These are phyloP conservation scores for Camellia sinensis DNA, from an alignment of 148 eudicot species.

Conservation along the genomic window DNA sequence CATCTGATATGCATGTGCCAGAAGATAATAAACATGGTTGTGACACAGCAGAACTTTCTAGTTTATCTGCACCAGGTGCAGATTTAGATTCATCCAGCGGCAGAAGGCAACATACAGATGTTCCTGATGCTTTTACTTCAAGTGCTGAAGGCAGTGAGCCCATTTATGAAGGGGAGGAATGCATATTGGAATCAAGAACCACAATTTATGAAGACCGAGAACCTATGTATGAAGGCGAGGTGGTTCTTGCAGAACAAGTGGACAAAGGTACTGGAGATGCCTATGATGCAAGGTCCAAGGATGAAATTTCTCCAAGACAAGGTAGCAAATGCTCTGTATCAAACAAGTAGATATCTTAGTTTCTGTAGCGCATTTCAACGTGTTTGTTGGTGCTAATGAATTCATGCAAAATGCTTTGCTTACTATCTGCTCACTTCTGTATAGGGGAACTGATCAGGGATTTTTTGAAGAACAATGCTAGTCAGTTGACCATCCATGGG, in stretches of 20 bases:
- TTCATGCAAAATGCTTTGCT: not conserved
- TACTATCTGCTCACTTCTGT: conserved; percentile 14
- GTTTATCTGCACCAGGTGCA: conserved; percentile 18
- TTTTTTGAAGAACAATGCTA: conserved; percentile 78
- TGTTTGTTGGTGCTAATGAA: not conserved
- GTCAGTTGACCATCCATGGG: conserved; percentile 88
- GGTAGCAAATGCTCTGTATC: conserved; percentile 36
- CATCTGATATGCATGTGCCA: conserved; percentile 23
- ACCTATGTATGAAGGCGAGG: conserved; percentile 92
- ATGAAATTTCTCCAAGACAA: conserved; percentile 52
- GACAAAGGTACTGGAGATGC: conserved; percentile 34
- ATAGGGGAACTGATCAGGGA: conserved; percentile 70
- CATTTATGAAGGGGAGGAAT: conserved; percentile 90
- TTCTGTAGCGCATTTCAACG: not conserved
- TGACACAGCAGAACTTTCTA: conserved; percentile 23
- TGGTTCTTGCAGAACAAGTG: conserved; percentile 69
- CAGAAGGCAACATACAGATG: conserved; percentile 33
- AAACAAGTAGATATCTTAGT: not conserved
- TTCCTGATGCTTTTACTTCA: conserved; percentile 46
- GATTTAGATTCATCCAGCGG: conserved; percentile 43
- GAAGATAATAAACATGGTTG: conserved; percentile 26
- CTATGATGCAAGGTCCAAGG: conserved; percentile 31
- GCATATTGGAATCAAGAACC: conserved; percentile 60
- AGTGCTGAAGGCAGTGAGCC: conserved; percentile 69
- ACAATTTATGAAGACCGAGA: conserved; percentile 47